phyloP scores from a whole-genome alignment of 2,329 filamentous ascomycete genomes.

The Colletotrichum liaoningense region DNA sequence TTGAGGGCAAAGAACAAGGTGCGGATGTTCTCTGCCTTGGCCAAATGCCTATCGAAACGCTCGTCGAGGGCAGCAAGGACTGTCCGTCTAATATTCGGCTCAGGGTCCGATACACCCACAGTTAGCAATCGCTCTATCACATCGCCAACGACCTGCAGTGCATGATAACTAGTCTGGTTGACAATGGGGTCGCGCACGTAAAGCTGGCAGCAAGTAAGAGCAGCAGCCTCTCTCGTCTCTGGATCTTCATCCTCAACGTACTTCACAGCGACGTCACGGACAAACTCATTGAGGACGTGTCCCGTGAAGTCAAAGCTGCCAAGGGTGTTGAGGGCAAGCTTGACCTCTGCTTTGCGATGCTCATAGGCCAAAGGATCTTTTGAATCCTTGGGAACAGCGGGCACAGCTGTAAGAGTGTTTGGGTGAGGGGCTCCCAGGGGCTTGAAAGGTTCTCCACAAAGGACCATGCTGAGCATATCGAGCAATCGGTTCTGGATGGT shows the following conservation, averaged over 20 bases:
- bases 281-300: constrained; percentile 97
- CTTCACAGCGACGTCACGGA: constrained; percentile 96
- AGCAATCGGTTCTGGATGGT: constrained; percentile 94
- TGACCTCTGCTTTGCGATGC: constrained; percentile 85
- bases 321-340: constrained; percentile 90
- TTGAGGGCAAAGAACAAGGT: constrained; percentile 96
- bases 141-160: constrained; percentile 95
- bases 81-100: constrained; percentile 87
- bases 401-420: constrained; percentile 83
- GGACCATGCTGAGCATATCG: constrained; percentile 93
- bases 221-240: constrained; percentile 92
- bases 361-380: constrained; percentile 87
- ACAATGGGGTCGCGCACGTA: constrained; percentile 98
- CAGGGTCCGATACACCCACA: constrained; percentile 91
- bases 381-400: constrained; percentile 87
- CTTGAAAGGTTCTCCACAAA: constrained; percentile 92
- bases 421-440: constrained; percentile 88
- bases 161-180: constrained; percentile 96
- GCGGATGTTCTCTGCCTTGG: constrained; percentile 96
- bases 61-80: constrained; percentile 91
- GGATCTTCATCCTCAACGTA: constrained; percentile 97
- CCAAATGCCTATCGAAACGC: constrained; percentile 95
- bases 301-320: constrained; percentile 98
- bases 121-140: constrained; percentile 97
- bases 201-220: constrained; percentile 96